phyloP scores from a whole-genome alignment of 768 basidiomycete genomes.

The Mycena amicta region DNA sequence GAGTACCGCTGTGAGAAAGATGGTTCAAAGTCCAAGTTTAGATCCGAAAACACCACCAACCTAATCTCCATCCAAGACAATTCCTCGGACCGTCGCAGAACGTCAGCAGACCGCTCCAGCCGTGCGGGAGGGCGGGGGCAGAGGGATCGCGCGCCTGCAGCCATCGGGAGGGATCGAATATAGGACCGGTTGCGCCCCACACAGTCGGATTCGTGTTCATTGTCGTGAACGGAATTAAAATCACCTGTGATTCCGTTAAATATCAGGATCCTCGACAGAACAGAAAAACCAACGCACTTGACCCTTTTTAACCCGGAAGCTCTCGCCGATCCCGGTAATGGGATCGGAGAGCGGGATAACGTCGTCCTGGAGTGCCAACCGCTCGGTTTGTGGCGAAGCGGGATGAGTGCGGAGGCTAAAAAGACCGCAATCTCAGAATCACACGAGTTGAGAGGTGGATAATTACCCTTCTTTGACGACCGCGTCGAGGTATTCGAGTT shows the following conservation, averaged over 20 bases:
- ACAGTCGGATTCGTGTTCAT: constrained; percentile 35
- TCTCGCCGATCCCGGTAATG: constrained; percentile 29
- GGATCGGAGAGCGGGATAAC: constrained; percentile 43
- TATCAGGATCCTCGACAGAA: too few relatives aligned
- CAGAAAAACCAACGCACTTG: constrained; percentile 35
- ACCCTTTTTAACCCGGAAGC: constrained; percentile 36
- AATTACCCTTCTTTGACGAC: constrained; percentile 43
- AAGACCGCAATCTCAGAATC: too few relatives aligned
- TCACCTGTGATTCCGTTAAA: too few relatives aligned
- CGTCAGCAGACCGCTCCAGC: constrained; percentile 40
- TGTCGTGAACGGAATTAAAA: constrained; percentile 36
- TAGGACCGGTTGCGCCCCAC: constrained; percentile 39
- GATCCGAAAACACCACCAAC: too few relatives aligned
- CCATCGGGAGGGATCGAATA: constrained; percentile 45
- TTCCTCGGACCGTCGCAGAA: constrained; percentile 47
- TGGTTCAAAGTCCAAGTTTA: too few relatives aligned
- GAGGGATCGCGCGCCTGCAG: constrained; percentile 33
- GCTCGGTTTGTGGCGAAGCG: constrained; percentile 41
- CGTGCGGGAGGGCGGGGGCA: constrained; percentile 32
- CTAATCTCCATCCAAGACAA: constrained; percentile 44
- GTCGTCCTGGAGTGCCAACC: constrained; percentile 42
- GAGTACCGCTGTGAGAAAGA: constrained; percentile 32
- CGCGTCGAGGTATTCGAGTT: constrained; percentile 43
- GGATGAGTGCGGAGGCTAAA: constrained; percentile 44
- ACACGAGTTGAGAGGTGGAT: neutral